A percentile compares a stretch with the other conserved stretches of the same genome.
Conservation (phyloP, 257 asterid genomes). For the Solanum sejunctum region DNA sequence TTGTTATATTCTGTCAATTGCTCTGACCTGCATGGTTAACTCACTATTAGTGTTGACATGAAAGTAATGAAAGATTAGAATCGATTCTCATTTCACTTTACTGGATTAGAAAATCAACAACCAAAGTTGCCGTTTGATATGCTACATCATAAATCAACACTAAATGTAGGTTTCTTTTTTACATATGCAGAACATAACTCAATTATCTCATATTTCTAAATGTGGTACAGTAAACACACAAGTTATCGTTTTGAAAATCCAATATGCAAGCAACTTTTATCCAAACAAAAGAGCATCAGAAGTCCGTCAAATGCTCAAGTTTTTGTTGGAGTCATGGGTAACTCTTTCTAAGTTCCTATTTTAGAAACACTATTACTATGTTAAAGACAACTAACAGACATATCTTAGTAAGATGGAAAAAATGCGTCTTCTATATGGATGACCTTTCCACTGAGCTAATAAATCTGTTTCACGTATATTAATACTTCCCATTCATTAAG, state of each 20-base stretch:
- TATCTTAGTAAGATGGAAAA: neutral
- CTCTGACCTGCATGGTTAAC: slow-evolving; percentile 41
- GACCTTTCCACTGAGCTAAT: neutral
- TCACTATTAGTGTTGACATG: neutral
- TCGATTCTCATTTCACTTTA: neutral
- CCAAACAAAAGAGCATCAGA: neutral
- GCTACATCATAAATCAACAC: neutral
- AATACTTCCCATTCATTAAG: neutral
- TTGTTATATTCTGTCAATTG: slow-evolving; percentile 29
- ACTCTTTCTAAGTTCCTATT: neutral
- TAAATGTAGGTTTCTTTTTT: neutral
- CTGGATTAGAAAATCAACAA: neutral
- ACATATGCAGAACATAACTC: neutral
- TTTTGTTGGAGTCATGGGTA: neutral
- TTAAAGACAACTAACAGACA: neutral
- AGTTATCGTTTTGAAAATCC: neutral
- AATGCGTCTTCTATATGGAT: neutral
- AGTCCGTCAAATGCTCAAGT: neutral
- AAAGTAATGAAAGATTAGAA: neutral
- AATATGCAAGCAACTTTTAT: neutral
- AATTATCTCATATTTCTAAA: neutral
- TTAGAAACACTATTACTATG: neutral
- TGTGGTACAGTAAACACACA: neutral
- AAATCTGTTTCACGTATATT: neutral
- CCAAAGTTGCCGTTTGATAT: neutral